A percentile compares a stretch with the other conserved stretches of the same genome.
Conservation (phyloP, 1,139 yeast genomes). For the Sugiyamaella castrensis region DNA sequence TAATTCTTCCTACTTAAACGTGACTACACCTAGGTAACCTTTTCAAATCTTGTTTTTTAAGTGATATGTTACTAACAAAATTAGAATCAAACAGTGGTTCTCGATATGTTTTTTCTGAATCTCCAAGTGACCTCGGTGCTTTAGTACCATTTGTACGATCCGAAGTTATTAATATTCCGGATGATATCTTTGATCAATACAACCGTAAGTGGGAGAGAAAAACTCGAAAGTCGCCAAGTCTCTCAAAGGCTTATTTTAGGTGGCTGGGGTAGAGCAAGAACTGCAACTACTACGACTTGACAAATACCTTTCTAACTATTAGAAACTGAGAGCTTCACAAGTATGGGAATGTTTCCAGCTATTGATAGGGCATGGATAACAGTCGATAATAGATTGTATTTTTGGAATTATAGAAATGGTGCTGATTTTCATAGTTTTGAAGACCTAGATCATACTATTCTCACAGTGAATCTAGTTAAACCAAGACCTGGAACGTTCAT, state of each 20-base stretch:
- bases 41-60: too few species aligned
- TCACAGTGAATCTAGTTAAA: conserved; percentile 68
- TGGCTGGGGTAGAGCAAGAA: background rate
- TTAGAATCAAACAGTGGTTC: conserved; percentile 7
- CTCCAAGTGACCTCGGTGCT: conserved; percentile 31
- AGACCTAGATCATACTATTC: conserved; percentile 73
- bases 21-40: too few species aligned
- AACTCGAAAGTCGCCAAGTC: too few species aligned
- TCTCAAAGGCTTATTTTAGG: too few species aligned
- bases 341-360: conserved; percentile 82
- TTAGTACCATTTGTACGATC: conserved; percentile 79
- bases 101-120: conserved; percentile 9
- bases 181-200: conserved; percentile 73
- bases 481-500: conserved; percentile 83
- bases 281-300: background rate
- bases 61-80: too few species aligned
- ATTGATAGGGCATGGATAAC: conserved; percentile 86
- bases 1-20: too few species aligned
- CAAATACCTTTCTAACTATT: conserved; percentile 12
- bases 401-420: conserved; percentile 75
- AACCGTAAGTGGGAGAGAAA: conserved; percentile 41
- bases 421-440: conserved; percentile 78
- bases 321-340: conserved; percentile 62
- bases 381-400: conserved; percentile 72
- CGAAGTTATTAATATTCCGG: conserved; percentile 72